These are phyloP conservation scores for Pelargonium australe DNA, from an alignment of 441 rosid genomes.

Conservation along the genomic window DNA sequence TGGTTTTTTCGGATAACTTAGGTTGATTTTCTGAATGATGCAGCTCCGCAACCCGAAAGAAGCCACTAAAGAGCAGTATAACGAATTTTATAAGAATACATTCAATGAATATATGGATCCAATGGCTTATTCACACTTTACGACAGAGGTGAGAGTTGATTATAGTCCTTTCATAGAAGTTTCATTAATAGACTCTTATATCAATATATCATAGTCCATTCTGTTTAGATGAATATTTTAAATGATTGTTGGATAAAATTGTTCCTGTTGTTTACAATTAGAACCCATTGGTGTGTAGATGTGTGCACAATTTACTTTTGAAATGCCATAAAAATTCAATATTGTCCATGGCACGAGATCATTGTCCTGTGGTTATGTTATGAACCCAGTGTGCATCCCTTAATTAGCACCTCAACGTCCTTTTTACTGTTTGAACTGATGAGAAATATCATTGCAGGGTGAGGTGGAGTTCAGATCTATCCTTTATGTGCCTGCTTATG, in stretches of 20 bases:
- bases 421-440: not conserved
- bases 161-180: not conserved
- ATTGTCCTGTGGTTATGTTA: not conserved
- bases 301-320: not conserved
- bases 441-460: slow-evolving; percentile 44
- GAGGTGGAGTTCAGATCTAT: slow-evolving; percentile 97
- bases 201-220: not conserved
- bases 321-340: not conserved
- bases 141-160: slow-evolving; percentile 57
- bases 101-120: slow-evolving; percentile 92
- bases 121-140: slow-evolving; percentile 73
- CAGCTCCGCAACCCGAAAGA: slow-evolving; percentile 86
- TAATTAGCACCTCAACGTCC: not conserved
- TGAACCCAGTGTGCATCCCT: not conserved
- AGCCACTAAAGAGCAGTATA: slow-evolving; percentile 68
- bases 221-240: not conserved
- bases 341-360: not conserved
- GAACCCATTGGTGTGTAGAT: not conserved
- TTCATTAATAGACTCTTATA: not conserved
- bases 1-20: not conserved
- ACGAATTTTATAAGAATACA: slow-evolving; percentile 88
- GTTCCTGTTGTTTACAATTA: not conserved
- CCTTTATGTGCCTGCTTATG: slow-evolving; percentile 88
- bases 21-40: slow-evolving; percentile 12
- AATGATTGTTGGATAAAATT: not conserved